Base-by-base conservation (phyloP, 176 grass and related monocot species). In the Triticum monococcum region DNA sequence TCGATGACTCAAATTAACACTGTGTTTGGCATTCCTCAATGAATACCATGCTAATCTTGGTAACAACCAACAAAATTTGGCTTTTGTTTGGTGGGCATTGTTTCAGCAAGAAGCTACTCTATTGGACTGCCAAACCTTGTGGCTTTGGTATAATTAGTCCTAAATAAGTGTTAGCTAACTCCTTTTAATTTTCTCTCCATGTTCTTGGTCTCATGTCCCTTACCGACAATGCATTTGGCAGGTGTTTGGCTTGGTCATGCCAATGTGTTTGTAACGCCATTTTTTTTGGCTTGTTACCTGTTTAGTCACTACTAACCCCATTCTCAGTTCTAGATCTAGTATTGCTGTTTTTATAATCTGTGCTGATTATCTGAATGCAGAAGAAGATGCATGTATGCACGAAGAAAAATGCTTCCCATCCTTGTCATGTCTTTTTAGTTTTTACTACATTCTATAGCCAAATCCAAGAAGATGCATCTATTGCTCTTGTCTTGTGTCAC, bases 161-260 rank as follows among this genome's bases (percentile, higher is more conserved):
- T 77, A 65, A 72, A 38, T 28, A 70, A 60, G n/a, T 81, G n/a
- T 64, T 86, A 69, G 72, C 10, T 6, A 72, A 35, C 18, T 56
- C 9, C 30, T 16, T n/a, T 54, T 72, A 23, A 13, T 32, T 83
- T 81, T 79, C 9, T 90, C 32, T 70, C 70, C 12, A 25, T 86
- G 9, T 82, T 79, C 13, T 79, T 59, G 25, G 13, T 57, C 72
- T 74, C 57, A 79, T n/a, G 3, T 79, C 26, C 72, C 38, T 77
- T 31, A 16, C 87, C 45, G 41, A 22, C 45, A 56, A 25, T 54
- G 28, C 28, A 69, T 56, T 74, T 33, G 17, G 38, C 20, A 76
- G 17, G 14, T 76, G 22, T 89, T 85, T 74, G 68, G 45, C 5
- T 81, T 85, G 46, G 20, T 60, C 63, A 68, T 81, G 5, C 70